Percentiles rank a stretch among this genome's conserved stretches.
Evolutionary conservation across 495 filamentous ascomycete genomes (phyloP).

Genomic region (Daldinia bambusicola): DNA sequence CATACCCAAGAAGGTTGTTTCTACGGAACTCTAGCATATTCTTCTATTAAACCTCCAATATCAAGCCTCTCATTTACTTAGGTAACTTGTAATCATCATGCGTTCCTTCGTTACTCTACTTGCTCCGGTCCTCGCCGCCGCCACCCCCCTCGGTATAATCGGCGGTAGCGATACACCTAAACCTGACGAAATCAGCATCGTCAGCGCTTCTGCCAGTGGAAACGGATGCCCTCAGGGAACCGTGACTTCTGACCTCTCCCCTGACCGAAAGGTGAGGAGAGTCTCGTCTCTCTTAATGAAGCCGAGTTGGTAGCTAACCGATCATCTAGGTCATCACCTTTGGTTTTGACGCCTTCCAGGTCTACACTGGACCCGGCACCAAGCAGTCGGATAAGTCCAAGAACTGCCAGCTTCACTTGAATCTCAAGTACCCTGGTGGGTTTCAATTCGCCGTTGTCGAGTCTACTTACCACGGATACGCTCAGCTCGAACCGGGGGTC

Average conservation of each 20-base stretch:
- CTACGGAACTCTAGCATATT: slow-evolving; percentile 13
- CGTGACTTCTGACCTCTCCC: slow-evolving; percentile 60
- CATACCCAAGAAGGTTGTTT: slow-evolving; percentile 32
- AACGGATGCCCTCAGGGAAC: slow-evolving; percentile 66
- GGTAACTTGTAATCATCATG: slow-evolving; percentile 53
- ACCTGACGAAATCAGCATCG: slow-evolving; percentile 57
- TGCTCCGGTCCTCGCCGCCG: slow-evolving; percentile 57
- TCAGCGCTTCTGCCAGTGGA: slow-evolving; percentile 68
- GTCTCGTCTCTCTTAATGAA: not conserved
- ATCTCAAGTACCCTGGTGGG: slow-evolving; percentile 66
- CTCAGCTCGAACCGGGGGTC: slow-evolving; percentile 62
- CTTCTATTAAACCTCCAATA: slow-evolving; percentile 2
- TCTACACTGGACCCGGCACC: slow-evolving; percentile 63
- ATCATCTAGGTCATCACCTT: slow-evolving; percentile 63
- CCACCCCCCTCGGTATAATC: slow-evolving; percentile 53
- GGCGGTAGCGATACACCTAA: slow-evolving; percentile 52
- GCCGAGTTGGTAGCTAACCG: slow-evolving; percentile 14
- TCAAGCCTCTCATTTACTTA: slow-evolving; percentile 6
- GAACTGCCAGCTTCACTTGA: slow-evolving; percentile 70
- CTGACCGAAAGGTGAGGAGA: slow-evolving; percentile 59
- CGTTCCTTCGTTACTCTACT: slow-evolving; percentile 58
- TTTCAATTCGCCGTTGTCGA: slow-evolving; percentile 68
- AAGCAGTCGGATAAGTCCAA: slow-evolving; percentile 56
- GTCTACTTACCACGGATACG: slow-evolving; percentile 67
- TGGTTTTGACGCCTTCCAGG: slow-evolving; percentile 67